Evolutionary conservation across 2,329 filamentous ascomycete species (phyloP), one percentile per base, ranked within the genome.

Genomic region (Lachnellula arida): DNA sequence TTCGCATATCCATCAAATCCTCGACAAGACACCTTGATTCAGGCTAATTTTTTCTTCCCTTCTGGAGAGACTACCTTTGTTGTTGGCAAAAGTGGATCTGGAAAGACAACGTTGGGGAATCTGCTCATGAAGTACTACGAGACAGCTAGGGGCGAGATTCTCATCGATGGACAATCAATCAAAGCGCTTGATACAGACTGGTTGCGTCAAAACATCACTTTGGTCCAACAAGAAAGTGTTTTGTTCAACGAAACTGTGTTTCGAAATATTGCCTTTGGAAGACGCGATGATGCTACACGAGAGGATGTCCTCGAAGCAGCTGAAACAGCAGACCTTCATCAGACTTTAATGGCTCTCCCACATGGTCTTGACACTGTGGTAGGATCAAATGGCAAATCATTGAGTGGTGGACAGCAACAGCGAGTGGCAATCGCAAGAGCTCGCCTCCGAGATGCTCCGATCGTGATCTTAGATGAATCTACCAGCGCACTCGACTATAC

Each of bases 401-500:
- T 97, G 42, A 96, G 91, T 61, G 92, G 91, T 8, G 93, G 93
- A 0, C 91, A 97, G 71, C 86, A 80, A 57, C 92, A 97, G 70
- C 80, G 90, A 51, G 76, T 97, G 48, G 88, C 89, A 0, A 77
- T 97, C 35, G 91, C 92, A 1, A 80, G 92, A 60, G 89, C 91
- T 1, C 81, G 81, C 42, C 72, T 97, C 5, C 79, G 91, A 50
- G 82, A 97, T 66, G 84, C 91, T 0, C 83, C 89, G 0, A 80
- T 97, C 0, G 76, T 97, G 6, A 86, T 97, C 25, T 76, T 97
- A 3, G 93, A 97, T 62, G 94, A 97, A 69, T 84, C 89, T 0
- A 96, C 91, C 0, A 94, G 90, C 70, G 89, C 89, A 0, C 75
- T 97, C 9, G 93, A 97, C 64, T 82, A 85, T n/a, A 76, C 80